Evolutionary conservation across 2,329 filamentous ascomycete genomes (phyloP).

Genomic region (Ustulina deusta): DNA sequence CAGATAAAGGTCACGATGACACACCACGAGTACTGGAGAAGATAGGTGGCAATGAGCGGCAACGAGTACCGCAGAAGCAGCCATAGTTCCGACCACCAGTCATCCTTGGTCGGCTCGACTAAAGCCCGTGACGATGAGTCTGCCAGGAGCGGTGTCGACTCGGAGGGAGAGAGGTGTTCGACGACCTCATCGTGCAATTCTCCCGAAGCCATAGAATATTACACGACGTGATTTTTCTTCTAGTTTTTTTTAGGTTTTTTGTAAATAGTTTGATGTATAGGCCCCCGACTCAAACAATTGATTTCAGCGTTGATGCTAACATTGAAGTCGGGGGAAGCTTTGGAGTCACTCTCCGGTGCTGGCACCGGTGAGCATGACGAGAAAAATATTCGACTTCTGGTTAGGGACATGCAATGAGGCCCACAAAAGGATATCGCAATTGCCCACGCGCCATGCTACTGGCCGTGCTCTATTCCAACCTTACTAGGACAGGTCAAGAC

Average conservation of each 20-base stretch:
- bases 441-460: conserved; percentile 4
- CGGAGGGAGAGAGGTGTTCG: conserved; percentile 24
- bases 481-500: conserved; percentile 16
- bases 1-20: conserved; percentile 64
- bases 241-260: too few relatives aligned
- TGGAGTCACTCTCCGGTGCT: background rate
- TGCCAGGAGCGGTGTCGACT: conserved; percentile 43
- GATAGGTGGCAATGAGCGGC: conserved; percentile 64
- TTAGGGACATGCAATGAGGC: too few relatives aligned
- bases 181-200: conserved; percentile 11
- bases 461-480: background rate
- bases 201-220: conserved; percentile 9
- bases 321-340: background rate
- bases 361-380: background rate
- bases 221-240: background rate
- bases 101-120: conserved; percentile 26
- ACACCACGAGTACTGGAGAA: conserved; percentile 66
- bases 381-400: background rate
- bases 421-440: conserved; percentile 16
- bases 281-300: background rate
- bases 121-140: conserved; percentile 30
- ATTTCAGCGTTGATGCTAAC: background rate
- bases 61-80: conserved; percentile 56
- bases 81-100: conserved; percentile 46
- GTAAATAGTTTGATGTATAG: background rate